Conservation (phyloP, 495 filamentous ascomycete genomes). For the Penicillium simplicissimum region DNA sequence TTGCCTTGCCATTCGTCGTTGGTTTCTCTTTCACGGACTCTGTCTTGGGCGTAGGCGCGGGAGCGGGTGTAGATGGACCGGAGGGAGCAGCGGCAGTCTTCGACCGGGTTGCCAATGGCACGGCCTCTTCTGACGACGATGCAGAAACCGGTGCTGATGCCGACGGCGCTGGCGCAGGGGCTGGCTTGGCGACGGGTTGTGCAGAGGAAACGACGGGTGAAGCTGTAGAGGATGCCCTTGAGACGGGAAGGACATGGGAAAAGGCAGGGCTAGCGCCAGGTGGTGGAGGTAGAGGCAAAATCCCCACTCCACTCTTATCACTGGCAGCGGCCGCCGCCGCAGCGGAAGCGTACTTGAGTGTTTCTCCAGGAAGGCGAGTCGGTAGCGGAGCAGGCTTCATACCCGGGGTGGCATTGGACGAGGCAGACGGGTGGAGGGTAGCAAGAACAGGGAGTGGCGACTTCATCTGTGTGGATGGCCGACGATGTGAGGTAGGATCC, state of each 20-base stretch:
- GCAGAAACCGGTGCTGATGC: conserved; percentile 29
- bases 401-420: conserved; percentile 63
- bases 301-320: conserved; percentile 85
- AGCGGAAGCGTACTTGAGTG: conserved; percentile 93
- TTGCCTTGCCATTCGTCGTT: conserved; percentile 36
- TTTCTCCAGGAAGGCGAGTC: conserved; percentile 80
- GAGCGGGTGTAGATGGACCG: conserved; percentile 20
- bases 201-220: conserved; percentile 56
- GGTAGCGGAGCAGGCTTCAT: conserved; percentile 94
- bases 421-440: conserved; percentile 59
- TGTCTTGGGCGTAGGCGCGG: conserved; percentile 38
- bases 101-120: conserved; percentile 31
- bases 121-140: conserved; percentile 37
- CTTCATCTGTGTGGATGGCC: conserved; percentile 89
- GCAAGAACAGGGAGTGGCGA: conserved; percentile 89
- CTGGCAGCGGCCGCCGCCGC: conserved; percentile 93
- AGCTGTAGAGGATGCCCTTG: conserved; percentile 50
- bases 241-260: conserved; percentile 43
- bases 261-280: conserved; percentile 60
- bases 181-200: conserved; percentile 49
- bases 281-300: conserved; percentile 86
- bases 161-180: conserved; percentile 19
- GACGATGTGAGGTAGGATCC: conserved; percentile 54
- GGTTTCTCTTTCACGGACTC: conserved; percentile 35
- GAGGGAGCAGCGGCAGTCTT: conserved; percentile 47